Conservation (phyloP, 2,329 filamentous ascomycete species). For the Ascochyta koolunga region DNA sequence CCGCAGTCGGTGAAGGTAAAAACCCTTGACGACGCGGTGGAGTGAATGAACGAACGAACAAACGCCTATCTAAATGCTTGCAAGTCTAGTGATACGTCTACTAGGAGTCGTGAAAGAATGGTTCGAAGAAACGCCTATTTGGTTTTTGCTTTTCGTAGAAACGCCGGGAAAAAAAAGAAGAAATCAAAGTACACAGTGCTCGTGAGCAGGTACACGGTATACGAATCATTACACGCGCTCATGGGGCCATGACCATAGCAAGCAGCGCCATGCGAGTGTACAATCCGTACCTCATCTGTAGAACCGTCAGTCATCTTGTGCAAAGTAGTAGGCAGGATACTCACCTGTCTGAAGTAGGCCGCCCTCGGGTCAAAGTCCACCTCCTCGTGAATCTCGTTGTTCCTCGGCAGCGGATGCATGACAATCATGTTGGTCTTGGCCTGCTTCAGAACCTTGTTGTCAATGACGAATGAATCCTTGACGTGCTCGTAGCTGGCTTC, state of each 20-base stretch:
- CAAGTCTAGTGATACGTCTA: constrained; percentile 13
- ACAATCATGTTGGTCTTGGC: constrained; percentile 94
- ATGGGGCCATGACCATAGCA: constrained; percentile 81
- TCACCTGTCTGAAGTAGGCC: constrained; percentile 98
- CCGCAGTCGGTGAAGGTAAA: constrained; percentile 2
- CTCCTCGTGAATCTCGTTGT: constrained; percentile 91
- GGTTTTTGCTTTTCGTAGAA: constrained; percentile 18
- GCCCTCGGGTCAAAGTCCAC: constrained; percentile 97
- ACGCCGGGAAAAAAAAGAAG: constrained; percentile 14
- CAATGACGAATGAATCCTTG: constrained; percentile 86
- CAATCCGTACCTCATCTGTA: constrained; percentile 93
- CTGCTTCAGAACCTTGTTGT: constrained; percentile 86
- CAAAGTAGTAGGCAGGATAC: constrained; percentile 37
- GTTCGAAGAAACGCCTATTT: constrained; percentile 15
- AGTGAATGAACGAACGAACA: not conserved
- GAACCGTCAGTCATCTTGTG: constrained; percentile 50
- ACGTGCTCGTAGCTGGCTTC: constrained; percentile 81
- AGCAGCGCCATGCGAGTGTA: constrained; percentile 98
- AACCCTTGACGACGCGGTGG: too few relatives aligned
- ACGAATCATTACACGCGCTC: constrained; percentile 18
- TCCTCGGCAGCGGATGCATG: constrained; percentile 92
- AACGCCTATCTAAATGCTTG: constrained; percentile 33
- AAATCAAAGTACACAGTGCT: constrained; percentile 6
- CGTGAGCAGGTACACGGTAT: constrained; percentile 9
- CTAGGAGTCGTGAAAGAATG: constrained; percentile 6